Base-by-base conservation (phyloP, 2,329 filamentous ascomycete genomes). In the Diaporthe citriasiana region DNA sequence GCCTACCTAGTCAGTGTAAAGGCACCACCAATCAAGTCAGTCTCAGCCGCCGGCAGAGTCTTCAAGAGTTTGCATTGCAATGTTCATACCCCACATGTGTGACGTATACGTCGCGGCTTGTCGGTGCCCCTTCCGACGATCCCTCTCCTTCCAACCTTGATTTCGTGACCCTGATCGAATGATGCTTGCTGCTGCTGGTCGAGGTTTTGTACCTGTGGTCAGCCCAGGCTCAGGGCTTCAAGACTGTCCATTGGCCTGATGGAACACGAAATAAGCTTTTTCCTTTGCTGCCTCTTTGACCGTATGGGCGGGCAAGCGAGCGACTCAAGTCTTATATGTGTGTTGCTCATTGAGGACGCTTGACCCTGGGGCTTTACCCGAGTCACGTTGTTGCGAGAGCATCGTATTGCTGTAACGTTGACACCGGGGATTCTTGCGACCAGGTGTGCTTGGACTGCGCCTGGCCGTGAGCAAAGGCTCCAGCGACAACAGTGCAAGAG, bases 1-100 rank as follows among this genome's bases (percentile, higher is more conserved):
- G 40, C 42, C 60, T 50, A 27, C 42, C 60, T 50, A 27, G 60
- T 66, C 42, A 66, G n/a, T 51, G 4, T 66, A 9, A 17, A 30
- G 60, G 30, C 45, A 25, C 13, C 7, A 5, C 60, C n/a, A n/a
- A n/a, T n/a, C n/a, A n/a, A 50, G 15, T 35, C 22, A 33, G 22
- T n/a, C 42, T 33, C 22, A 3, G 60, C 40, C 60, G 38, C 19
- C 7, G 56, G 56, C 60, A n/a, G 22, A 30, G 42, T 33, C 27
- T 35, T 47, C n/a, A n/a, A n/a, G n/a, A n/a, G 42, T 33, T 50
- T 42, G 35, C n/a, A 25, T 22, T 47, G 60, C 42, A 33, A 27
- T 30, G 10, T 45, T 38, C 30, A 66, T 17, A 13, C 30, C 19
- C 42, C 60, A 50, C 42, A 19, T 5, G 60, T 66, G 42, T 19